Base-by-base conservation (phyloP, 208 protist genomes). In the Wallacemonas sp. region DNA sequence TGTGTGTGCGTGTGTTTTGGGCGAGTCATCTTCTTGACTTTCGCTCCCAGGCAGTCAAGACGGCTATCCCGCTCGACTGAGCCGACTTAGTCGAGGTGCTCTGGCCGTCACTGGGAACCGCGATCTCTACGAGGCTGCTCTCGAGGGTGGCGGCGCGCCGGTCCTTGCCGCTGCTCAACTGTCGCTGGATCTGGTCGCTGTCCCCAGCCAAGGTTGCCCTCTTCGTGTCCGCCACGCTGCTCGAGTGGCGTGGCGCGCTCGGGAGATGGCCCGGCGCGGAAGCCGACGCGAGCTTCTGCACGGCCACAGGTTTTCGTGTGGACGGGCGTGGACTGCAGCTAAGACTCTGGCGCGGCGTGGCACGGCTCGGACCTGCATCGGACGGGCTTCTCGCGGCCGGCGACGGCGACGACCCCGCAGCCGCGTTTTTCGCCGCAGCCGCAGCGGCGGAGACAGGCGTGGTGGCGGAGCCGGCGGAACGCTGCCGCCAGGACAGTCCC, bases 21-120 rank as follows among this genome's bases (percentile, higher is more conserved):
- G 27, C 6, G 22, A 15, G 9, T 48, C 22, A 62, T 24, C 55
- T 21, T 6, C 55, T 15, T 4, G n/a, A 34, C 32, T 57, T 57
- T 4, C 30, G 26, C 55, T 62, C 55, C 55, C 55, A 62, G 13
- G 55, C 55, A 5, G 38, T 62, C 19, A 62, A 37, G 5, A 62
- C 55, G 5, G 55, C 21, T 29, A 17, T 10, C 13, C 36, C 55
- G 24, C 9, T 19, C 10, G 37, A 44, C 9, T 5, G 30, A 15
- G 12, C 21, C n/a, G 46, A 32, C 19, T 6, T 15, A 37, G 50
- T 27, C 12, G 30, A 57, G 15, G 10, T 19, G 21, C 50, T 57
- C 22, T 39, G 24, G 17, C 3, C 9, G 6, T n/a, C 19, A 4
- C 15, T 32, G 45, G 45, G 1, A 5, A 32, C 19, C 32, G 13